Base-by-base conservation (phyloP, 345 rosid genomes). In the Firmiana major region DNA sequence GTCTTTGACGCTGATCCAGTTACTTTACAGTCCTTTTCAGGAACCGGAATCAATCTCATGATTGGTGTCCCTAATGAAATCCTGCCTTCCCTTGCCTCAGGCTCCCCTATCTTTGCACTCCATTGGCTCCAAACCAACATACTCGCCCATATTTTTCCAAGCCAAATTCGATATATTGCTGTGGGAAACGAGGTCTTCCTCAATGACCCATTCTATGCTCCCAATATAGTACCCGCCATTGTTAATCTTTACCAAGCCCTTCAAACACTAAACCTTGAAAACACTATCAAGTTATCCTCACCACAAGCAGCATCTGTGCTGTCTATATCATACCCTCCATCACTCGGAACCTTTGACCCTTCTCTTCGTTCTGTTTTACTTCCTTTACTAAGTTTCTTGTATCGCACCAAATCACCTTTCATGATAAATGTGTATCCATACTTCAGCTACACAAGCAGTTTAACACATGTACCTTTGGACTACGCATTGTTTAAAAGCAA, bases 121-220 rank as follows among this genome's bases (percentile, higher is more conserved):
- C 38, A 57, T 8, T 87, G 92, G 90, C 84, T 87, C 62, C 84
- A 66, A 40, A 76, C 54, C 66, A 80, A 84, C 19, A 62, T 89
- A 0, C 19, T 67, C 2, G 55, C 85, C 51, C 85, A 79, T 40
- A 73, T 84, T 0, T 17, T 84, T 0, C 74, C 78, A 13, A 91
- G 83, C 42, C 80, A 77, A 15, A 80, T 91, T 75, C 82, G 79
- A 13, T 90, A 89, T 81, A 87, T 93, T n/a, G 81, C 86, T 0
- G 85, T 87, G 0, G 90, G 89, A 2, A 89, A 89, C 8, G 92
- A 89, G 79, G 77, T 84, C 19, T 77, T n/a, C 7, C 80, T 86
- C 4, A 58, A 77, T 0, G 85, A 87, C 5, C 11, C 69, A 2
- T 60, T 3, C 26, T 75, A 59, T 38, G 31, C 78, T 45, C 78